phyloP scores from a whole-genome alignment of 305 asterid genomes.

The Fraxinus dipetala region DNA sequence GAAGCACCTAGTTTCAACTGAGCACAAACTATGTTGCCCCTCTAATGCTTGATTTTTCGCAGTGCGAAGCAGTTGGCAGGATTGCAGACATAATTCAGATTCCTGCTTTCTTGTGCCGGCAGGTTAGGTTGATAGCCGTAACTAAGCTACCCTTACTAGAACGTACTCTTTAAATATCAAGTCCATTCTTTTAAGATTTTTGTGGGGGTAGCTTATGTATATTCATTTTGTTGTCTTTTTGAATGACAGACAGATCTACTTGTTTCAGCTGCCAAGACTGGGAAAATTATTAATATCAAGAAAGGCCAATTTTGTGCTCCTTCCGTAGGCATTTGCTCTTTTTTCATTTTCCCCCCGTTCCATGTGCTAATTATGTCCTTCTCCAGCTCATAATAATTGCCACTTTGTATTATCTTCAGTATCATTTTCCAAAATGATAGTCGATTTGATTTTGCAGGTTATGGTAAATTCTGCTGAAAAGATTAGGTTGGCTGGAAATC shows the following conservation, averaged over 20 bases:
- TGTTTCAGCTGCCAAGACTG: constrained; percentile 95
- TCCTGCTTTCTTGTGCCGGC: constrained; percentile 97
- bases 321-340: constrained; percentile 42
- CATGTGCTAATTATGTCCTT: neutral
- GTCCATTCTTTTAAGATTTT: neutral
- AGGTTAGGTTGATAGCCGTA: constrained; percentile 37
- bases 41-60: constrained; percentile 19
- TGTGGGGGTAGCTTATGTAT: neutral
- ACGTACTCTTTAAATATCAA: constrained; percentile 10
- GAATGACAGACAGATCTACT: constrained; percentile 85
- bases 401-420: neutral
- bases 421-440: constrained; percentile 18
- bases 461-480: constrained; percentile 92
- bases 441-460: constrained; percentile 50
- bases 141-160: neutral
- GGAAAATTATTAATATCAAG: constrained; percentile 81
- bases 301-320: constrained; percentile 98
- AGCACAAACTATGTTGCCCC: neutral
- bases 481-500: constrained; percentile 89
- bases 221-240: constrained; percentile 22
- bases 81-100: constrained; percentile 94
- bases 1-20: neutral
- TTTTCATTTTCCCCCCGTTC: neutral
- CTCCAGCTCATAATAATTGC: neutral
- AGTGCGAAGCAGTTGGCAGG: constrained; percentile 97